phyloP scores from a whole-genome alignment of 306 rosid species.

The Pterocarpus santalinus region DNA sequence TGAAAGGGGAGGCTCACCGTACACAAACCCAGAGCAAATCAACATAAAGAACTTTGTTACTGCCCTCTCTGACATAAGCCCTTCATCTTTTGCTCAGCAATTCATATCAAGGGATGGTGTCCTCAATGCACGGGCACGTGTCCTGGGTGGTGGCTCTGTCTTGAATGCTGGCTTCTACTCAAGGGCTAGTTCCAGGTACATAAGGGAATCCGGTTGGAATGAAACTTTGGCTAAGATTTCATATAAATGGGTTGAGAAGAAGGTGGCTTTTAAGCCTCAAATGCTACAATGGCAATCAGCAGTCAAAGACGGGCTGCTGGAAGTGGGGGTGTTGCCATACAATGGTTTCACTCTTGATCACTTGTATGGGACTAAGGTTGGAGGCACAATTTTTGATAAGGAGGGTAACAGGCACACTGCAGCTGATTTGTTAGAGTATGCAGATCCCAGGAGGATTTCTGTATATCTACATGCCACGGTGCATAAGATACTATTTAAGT shows the following conservation, averaged over 20 bases:
- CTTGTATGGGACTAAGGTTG: conserved; percentile 72
- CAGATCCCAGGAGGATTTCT: conserved; percentile 60
- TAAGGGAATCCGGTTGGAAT: conserved; percentile 64
- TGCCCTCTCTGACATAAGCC: conserved; percentile 56
- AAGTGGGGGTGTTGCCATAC: conserved; percentile 71
- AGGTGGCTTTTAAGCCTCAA: conserved; percentile 65
- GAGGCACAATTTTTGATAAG: conserved; percentile 72
- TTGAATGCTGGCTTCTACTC: conserved; percentile 80
- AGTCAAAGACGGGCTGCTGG: conserved; percentile 65
- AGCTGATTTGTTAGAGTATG: conserved; percentile 76
- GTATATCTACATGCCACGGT: conserved; percentile 80
- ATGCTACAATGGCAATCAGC: conserved; percentile 71
- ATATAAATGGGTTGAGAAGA: conserved; percentile 74
- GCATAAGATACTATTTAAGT: conserved; percentile 60
- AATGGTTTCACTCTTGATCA: conserved; percentile 73
- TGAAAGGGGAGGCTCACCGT: conserved; percentile 85
- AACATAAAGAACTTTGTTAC: conserved; percentile 51
- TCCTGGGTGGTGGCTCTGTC: conserved; percentile 75
- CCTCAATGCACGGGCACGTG: conserved; percentile 60
- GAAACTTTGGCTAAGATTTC: conserved; percentile 50
- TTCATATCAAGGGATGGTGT: conserved; percentile 75
- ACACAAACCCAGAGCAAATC: conserved; percentile 57
- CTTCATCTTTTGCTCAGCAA: conserved; percentile 68
- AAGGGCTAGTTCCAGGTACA: conserved; percentile 49
- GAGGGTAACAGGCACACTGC: conserved; percentile 74